Conservation (phyloP, 1,284 basidiomycete species). For the Phellopilus nigrolimitatus region DNA sequence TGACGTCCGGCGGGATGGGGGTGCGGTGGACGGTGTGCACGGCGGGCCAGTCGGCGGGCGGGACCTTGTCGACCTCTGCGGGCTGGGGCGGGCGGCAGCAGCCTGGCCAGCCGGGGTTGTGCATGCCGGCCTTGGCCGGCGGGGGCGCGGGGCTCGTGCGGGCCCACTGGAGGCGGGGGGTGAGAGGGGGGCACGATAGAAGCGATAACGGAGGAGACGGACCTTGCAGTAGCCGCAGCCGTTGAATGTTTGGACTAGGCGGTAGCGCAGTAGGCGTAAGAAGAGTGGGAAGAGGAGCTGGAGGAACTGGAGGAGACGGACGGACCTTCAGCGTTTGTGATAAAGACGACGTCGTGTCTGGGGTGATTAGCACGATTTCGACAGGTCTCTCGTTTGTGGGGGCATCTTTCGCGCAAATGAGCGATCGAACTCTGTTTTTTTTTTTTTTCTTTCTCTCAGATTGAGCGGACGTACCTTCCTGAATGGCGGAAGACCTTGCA, state of each 20-base stretch:
- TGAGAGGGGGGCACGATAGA: slow-evolving; percentile 28
- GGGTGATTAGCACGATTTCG: slow-evolving; percentile 67
- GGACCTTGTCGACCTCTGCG: slow-evolving; percentile 55
- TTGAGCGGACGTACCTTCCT: slow-evolving; percentile 19
- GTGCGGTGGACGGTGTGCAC: slow-evolving; percentile 68
- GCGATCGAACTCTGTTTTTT: too few species aligned
- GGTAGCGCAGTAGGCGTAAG: too few species aligned
- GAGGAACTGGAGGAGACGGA: slow-evolving; percentile 11
- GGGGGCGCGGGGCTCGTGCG: slow-evolving; percentile 49
- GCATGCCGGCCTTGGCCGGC: slow-evolving; percentile 39
- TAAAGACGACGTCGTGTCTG: slow-evolving; percentile 64
- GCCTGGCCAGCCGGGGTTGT: slow-evolving; percentile 77
- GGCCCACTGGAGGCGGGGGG: slow-evolving; percentile 74
- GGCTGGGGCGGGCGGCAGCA: slow-evolving; percentile 68
- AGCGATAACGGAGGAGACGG: slow-evolving; percentile 23
- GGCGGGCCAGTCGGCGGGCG: slow-evolving; percentile 72
- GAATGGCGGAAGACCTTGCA: slow-evolving; percentile 59
- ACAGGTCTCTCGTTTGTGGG: slow-evolving; percentile 68
- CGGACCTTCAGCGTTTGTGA: slow-evolving; percentile 80
- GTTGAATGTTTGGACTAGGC: slow-evolving; percentile 74
- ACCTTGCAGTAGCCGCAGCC: slow-evolving; percentile 86
- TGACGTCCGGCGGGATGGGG: slow-evolving; percentile 65
- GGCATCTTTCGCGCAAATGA: slow-evolving; percentile 48
- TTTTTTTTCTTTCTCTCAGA: too few species aligned
- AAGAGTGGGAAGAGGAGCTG: not conserved